A percentile compares a stretch with the other conserved stretches of the same genome.
Conservation (phyloP, 495 filamentous ascomycete genomes). For the Zalerion maritima region DNA sequence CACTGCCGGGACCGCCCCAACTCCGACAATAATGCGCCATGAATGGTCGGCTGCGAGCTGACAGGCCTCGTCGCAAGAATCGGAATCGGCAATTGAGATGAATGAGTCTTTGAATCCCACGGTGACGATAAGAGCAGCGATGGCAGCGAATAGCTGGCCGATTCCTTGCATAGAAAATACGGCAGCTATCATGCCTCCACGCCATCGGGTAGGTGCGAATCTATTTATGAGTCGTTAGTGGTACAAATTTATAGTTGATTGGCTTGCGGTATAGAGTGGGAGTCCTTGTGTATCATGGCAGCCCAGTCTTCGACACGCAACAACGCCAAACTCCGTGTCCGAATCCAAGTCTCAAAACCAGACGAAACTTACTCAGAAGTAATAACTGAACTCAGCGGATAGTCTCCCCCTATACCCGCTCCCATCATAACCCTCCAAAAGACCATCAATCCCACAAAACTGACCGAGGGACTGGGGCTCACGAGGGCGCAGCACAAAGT, state of each 20-base stretch:
- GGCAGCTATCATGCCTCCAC: conserved; percentile 76
- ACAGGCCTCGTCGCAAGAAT: conserved; percentile 45
- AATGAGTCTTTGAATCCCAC: conserved; percentile 56
- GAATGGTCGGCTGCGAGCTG: conserved; percentile 61
- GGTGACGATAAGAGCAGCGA: conserved; percentile 58
- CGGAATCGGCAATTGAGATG: conserved; percentile 22
- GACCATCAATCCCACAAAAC: conserved; percentile 55
- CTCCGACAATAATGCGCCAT: conserved; percentile 69
- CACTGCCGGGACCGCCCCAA: conserved; percentile 61
- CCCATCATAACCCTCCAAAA: conserved; percentile 73
- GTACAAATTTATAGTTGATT: background rate
- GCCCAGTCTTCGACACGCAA: no score
- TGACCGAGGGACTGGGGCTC: conserved; percentile 39
- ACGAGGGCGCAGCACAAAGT: conserved; percentile 49
- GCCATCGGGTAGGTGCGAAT: conserved; percentile 72
- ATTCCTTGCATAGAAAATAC: conserved; percentile 83
- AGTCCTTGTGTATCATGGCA: no score
- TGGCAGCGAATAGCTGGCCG: conserved; percentile 55
- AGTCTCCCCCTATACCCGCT: conserved; percentile 58
- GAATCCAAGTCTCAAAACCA: no score
- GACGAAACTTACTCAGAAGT: conserved; percentile 67
- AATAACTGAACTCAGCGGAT: conserved; percentile 64
- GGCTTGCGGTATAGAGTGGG: no score
- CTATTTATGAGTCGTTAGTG: conserved; percentile 15
- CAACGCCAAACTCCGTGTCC: no score